Conservation (phyloP, 2,329 filamentous ascomycete genomes). For the Lachnum nothofagi region DNA sequence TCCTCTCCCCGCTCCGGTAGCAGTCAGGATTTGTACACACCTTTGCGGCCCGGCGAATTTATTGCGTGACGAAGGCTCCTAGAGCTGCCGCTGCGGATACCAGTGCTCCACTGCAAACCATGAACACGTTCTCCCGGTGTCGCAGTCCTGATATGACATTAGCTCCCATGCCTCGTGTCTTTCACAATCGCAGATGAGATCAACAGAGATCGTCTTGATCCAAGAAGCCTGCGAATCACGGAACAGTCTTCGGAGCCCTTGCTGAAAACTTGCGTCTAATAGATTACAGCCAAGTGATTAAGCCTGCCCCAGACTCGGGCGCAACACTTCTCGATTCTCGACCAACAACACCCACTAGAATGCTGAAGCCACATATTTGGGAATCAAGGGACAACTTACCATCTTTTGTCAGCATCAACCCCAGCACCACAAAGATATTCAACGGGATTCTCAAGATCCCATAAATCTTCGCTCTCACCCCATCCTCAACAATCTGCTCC, state of each 20-base stretch:
- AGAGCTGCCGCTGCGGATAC: slow-evolving; percentile 3
- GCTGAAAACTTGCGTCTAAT: too few species aligned
- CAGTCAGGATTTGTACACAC: too few species aligned
- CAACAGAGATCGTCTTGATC: too few species aligned
- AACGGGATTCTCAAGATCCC: slow-evolving; percentile 52
- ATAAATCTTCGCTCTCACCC: slow-evolving; percentile 48
- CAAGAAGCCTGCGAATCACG: too few species aligned
- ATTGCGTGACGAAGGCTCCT: slow-evolving; percentile 2
- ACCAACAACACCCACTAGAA: too few species aligned
- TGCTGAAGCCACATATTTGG: too few species aligned
- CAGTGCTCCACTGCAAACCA: slow-evolving; percentile 7
- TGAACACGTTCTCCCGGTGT: slow-evolving; percentile 9
- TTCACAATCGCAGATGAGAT: too few species aligned
- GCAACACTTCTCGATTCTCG: neutral
- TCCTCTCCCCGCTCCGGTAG: too few species aligned
- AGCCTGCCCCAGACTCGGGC: neutral
- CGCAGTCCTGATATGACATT: neutral
- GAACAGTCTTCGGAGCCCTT: too few species aligned
- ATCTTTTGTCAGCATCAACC: slow-evolving; percentile 42
- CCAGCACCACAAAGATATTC: slow-evolving; percentile 49
- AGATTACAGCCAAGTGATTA: neutral
- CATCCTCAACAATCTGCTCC: slow-evolving; percentile 47
- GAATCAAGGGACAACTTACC: too few species aligned
- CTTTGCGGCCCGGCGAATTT: neutral
- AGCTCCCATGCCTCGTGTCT: neutral